Conservation (phyloP, 768 basidiomycete species). For the Pleurotus tuber-regium region DNA sequence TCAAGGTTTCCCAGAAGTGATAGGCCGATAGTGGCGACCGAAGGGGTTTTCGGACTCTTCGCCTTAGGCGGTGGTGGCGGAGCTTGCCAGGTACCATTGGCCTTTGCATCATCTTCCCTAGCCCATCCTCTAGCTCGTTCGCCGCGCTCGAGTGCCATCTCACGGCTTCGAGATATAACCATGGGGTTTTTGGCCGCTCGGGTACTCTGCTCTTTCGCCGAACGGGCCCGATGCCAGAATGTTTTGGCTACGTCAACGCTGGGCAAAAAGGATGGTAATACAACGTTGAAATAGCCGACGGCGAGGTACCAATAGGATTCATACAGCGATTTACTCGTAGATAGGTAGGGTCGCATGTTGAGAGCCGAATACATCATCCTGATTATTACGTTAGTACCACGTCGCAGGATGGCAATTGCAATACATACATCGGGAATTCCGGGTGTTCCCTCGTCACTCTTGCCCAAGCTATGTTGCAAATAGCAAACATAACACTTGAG, state of each 20-base stretch:
- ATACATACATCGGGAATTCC: conserved; percentile 51
- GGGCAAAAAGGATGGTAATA: conserved; percentile 75
- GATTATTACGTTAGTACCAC: not conserved
- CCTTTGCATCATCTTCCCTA: conserved; percentile 70
- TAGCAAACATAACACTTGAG: conserved; percentile 70
- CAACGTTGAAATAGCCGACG: conserved; percentile 80
- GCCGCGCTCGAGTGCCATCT: conserved; percentile 67
- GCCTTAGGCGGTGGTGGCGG: conserved; percentile 17
- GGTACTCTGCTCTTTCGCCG: conserved; percentile 66
- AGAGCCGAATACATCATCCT: conserved; percentile 87
- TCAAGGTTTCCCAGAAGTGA: conserved; percentile 87
- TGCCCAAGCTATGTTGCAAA: conserved; percentile 76
- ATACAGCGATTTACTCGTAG: conserved; percentile 37
- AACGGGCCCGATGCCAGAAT: conserved; percentile 76
- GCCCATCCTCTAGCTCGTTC: conserved; percentile 64
- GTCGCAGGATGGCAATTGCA: not conserved
- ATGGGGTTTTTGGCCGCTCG: conserved; percentile 62
- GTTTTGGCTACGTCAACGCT: conserved; percentile 33
- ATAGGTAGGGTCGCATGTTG: conserved; percentile 66
- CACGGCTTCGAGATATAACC: conserved; percentile 55
- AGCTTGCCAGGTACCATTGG: conserved; percentile 37
- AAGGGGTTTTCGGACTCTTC: conserved; percentile 39
- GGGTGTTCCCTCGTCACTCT: conserved; percentile 39
- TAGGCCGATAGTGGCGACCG: conserved; percentile 67
- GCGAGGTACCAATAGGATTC: conserved; percentile 81